Base-by-base conservation (phyloP, 1,284 basidiomycete species). In the Malassezia sympodialis region DNA sequence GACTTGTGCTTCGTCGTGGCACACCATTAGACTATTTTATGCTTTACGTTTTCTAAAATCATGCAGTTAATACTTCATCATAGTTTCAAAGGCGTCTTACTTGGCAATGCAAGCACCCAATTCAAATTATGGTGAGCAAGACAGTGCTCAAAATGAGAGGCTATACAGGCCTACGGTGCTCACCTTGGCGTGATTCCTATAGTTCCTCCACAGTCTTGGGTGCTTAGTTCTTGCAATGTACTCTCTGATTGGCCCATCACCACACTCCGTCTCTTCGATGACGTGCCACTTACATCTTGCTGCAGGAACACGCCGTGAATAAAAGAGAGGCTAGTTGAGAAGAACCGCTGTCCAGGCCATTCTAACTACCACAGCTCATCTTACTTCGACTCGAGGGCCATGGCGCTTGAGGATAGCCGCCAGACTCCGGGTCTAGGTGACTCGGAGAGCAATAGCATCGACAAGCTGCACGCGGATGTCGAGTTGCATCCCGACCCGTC, bases 271-370 rank as follows among this genome's bases (percentile, higher is more conserved):
- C 46, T 39, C 26, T 11, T 28, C 32, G 34, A 49, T 49, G 46
- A 24, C 46, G 46, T 46, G 44, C 44, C 26, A 46, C 44, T 23
- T 46, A 46, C 44, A 46, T 46, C 31, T 15, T n/a, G 12, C 27
- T 34, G 44, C 44, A 32, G 26, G 27, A 17, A 26, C 41, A 15
- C 14, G 15, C 41, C 41, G 24, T 27, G 41, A 39, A 39, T 17
- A 39, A 39, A 39, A 39, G 8, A 8, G 8, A 8, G 12, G 17
- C 37, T 39, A 15, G 19, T 39, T 1, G 15, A 39, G 37, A 39
- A 39, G 37, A 19, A 21, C 19, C 37, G 19, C 32, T n/a, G 32
- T 34, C 14, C 32, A 39, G 10, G 19, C 19, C 5, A 15, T 11
- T 19, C 4, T 21, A 39, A 11, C 15, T 8, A 39, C 19, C 19